Evolutionary conservation across 352 stramenopile genomes (phyloP), one percentile per base, ranked within the genome.

Genomic region (Phytophthora rubi): DNA sequence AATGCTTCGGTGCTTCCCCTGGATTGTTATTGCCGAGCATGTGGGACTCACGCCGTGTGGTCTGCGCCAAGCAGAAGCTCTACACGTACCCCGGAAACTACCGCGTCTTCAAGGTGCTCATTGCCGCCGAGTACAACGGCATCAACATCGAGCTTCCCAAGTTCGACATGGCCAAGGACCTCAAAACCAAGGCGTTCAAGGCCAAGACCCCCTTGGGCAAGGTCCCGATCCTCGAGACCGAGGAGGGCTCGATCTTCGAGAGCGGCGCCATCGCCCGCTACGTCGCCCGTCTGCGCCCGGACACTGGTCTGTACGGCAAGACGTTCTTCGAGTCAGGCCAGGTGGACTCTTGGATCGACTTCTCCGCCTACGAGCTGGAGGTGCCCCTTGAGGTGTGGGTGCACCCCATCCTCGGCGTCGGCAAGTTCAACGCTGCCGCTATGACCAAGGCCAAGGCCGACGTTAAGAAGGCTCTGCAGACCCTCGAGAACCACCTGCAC

Each of bases 321-420:
- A 93, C 85, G 28, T 97, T 97, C 67, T 97, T 98, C 76, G 89
- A 98, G 71, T 90, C 95, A 53, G 93, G 77, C 49, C 85, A 97
- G 78, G 85, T 98, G 35, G 91, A 98, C 73, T 69, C 83, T 18
- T 99, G 96, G 96, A 87, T 98, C 18, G 96, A 99, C 73, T 99
- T 97, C 76, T 85, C 76, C 39, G 68, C 80, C 23, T 82, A 97
- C 72, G 87, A 99, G 80, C 58, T 99, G 9, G 96, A 99, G 76
- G 79, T 98, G 10, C 90, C 96, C 5, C 81, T 92, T 33, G 91
- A 86, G 64, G 74, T 92, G 44, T 97, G 91, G 85, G 69, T 97
- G 53, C 96, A 97, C 81, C 93, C 95, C 2, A 85, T 98, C 42
- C 76, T 98, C 4, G 94, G 93, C 63, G 58, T 76, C 82, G 23